Evolutionary conservation across 306 rosid species (phyloP), one percentile per base, ranked within the genome.

Genomic region (Notholithocarpus densiflorus): DNA sequence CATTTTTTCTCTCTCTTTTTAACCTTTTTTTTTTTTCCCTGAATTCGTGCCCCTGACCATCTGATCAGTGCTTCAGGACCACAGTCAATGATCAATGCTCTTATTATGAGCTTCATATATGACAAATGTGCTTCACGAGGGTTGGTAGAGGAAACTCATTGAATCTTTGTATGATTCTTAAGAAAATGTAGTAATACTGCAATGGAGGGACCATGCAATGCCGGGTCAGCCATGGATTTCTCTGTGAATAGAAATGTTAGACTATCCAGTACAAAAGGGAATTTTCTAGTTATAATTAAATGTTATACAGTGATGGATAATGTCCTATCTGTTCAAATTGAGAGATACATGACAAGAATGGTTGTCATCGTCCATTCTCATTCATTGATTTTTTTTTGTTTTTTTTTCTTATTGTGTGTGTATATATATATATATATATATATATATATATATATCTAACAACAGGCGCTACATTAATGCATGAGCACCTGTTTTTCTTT

Each of bases 171-270:
- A 40, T 40, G 8, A 40, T 40, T 40, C 45, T 40, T 40, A 40
- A 40, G 45, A 40, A 2, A 40, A 40, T 40, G 45, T 8, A 8
- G 45, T 8, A 8, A 40, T 37, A 37, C 45, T 40, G 11, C 45
- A 40, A 40, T 8, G 45, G 45, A 40, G 45, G 5, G 54, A 66
- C 43, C 15, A 8, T 23, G 40, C 60, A 68, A 72, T 80, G 75
- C 75, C 83, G 65, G 52, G 83, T 71, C 51, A 62, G 64, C 70
- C 73, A 81, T 51, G 73, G 27, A 32, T 32, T 71, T 45, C 27
- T 21, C 12, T 8, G 45, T 40, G 45, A 40, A 40, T 0, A 37
- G 45, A 8, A 8, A 40, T 40, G 11, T 2, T 40, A 40, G 11
- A 40, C 45, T 40, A 40, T 40, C 0, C 45, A 40, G 11, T 0